A percentile compares a stretch with the other conserved stretches of the same genome.
These are phyloP conservation scores for Entomortierella lignicola DNA, from an alignment of 192 early-diverging fungal genomes.

Conservation along the genomic window DNA sequence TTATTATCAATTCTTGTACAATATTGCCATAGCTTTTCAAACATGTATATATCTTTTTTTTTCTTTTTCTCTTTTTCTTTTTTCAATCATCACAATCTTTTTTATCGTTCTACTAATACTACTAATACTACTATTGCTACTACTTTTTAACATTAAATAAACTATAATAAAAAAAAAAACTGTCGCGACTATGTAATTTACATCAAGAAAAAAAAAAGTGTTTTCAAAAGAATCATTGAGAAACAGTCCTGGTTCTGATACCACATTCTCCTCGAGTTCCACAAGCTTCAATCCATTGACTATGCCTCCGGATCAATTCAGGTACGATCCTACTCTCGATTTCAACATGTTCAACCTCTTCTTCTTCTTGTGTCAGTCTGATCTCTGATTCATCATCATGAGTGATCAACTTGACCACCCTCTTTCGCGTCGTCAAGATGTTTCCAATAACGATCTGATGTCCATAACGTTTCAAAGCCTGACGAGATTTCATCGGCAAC, in stretches of 20 bases:
- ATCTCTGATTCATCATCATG: conserved; percentile 58
- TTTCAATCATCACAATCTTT: no score
- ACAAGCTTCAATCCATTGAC: conserved; percentile 70
- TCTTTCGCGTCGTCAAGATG: conserved; percentile 89
- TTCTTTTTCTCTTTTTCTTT: no score
- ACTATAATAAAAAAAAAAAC: no score
- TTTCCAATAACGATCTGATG: conserved; percentile 99
- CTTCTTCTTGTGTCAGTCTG: conserved; percentile 63
- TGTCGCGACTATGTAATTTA: no score
- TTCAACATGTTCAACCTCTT: conserved; percentile 72
- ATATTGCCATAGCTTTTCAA: no score
- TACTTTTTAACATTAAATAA: no score
- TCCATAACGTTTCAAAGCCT: conserved; percentile 86
- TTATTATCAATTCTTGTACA: no score
- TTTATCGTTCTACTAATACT: no score
- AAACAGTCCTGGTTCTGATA: conserved; percentile 4
- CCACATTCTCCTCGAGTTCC: conserved; percentile 33
- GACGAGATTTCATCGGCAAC: conserved; percentile 82
- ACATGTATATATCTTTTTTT: no score
- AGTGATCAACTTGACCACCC: conserved; percentile 78
- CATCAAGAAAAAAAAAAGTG: no score
- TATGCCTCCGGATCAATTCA: conserved; percentile 74
- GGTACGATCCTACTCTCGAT: conserved; percentile 84
- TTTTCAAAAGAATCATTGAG: not conserved
- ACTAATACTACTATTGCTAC: no score